Percentiles rank a stretch among this genome's conserved stretches.
Evolutionary conservation across 768 basidiomycete species (phyloP).

Genomic region (Gloeophyllum trabeum): DNA sequence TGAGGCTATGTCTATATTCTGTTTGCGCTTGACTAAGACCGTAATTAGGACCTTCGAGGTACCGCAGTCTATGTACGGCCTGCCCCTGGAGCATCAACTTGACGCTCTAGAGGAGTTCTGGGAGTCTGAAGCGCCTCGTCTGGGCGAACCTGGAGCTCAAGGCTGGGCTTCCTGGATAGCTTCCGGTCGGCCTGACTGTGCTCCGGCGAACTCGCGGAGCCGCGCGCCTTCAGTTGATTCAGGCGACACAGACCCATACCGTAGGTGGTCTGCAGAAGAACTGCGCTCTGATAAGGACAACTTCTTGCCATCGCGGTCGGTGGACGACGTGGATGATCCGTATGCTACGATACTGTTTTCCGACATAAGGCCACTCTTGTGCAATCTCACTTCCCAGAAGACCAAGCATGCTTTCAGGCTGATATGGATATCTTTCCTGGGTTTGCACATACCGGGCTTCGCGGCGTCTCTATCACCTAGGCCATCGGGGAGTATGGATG

Average conservation of each 20-base stretch:
- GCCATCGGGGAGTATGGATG: conserved; percentile 38
- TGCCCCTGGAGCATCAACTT: conserved; percentile 37
- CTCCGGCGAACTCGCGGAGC: conserved; percentile 4
- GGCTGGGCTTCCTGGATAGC: conserved; percentile 63
- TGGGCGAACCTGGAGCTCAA: conserved; percentile 51
- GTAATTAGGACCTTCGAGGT: conserved; percentile 42
- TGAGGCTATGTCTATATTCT: conserved; percentile 24
- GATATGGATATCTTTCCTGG: conserved; percentile 60
- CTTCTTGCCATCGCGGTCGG: conserved; percentile 40
- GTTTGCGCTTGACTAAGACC: background rate
- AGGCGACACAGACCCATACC: conserved; percentile 47
- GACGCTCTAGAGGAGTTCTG: conserved; percentile 69
- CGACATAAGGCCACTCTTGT: conserved; percentile 53
- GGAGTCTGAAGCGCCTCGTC: conserved; percentile 73
- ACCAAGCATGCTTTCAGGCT: conserved; percentile 50
- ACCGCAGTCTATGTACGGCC: conserved; percentile 31
- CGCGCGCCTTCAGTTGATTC: conserved; percentile 6
- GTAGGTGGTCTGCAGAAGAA: conserved; percentile 56
- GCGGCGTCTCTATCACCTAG: conserved; percentile 23
- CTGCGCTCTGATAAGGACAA: conserved; percentile 40
- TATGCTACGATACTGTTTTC: conserved; percentile 63
- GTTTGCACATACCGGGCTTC: conserved; percentile 66
- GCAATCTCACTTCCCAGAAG: conserved; percentile 25
- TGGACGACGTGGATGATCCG: conserved; percentile 42
- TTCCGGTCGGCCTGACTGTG: conserved; percentile 25